Percentiles rank a stretch among this genome's conserved stretches.
Evolutionary conservation across 2,329 filamentous ascomycete species (phyloP).

Genomic region (Cytospora leucostoma): DNA sequence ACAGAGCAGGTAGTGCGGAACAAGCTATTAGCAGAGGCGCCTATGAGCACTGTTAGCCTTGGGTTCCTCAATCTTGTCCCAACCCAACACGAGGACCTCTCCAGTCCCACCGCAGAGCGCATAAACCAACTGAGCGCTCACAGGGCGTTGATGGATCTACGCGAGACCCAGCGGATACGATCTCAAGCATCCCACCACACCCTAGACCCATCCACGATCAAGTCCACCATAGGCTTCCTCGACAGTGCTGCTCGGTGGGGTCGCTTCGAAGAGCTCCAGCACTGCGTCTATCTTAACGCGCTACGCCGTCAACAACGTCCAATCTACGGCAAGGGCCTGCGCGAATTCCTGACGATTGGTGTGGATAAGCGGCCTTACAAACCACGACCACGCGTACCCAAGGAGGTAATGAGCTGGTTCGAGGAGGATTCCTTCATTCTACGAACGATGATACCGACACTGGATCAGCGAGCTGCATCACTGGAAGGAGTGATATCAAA

Average conservation of each 20-base stretch:
- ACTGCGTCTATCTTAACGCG: constrained; percentile 78
- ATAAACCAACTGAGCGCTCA: constrained; percentile 71
- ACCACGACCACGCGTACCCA: constrained; percentile 61
- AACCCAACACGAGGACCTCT: constrained; percentile 67
- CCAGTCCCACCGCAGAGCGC: constrained; percentile 53
- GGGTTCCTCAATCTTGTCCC: constrained; percentile 80
- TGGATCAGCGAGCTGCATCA: constrained; percentile 70
- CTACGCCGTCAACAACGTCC: constrained; percentile 78
- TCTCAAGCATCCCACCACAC: constrained; percentile 56
- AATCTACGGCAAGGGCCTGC: constrained; percentile 77
- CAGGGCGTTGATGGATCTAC: constrained; percentile 66
- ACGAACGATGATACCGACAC: constrained; percentile 68
- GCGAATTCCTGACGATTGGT: constrained; percentile 71
- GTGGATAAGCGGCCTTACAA: constrained; percentile 60
- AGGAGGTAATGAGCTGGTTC: constrained; percentile 72
- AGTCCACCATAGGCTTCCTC: constrained; percentile 70
- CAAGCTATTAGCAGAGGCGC: constrained; percentile 61
- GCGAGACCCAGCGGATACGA: constrained; percentile 67
- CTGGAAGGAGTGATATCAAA: constrained; percentile 78
- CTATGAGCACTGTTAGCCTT: constrained; percentile 67
- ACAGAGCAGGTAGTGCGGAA: constrained; percentile 71
- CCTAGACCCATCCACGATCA: constrained; percentile 67
- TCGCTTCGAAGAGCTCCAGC: constrained; percentile 76
- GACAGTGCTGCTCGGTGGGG: constrained; percentile 70
- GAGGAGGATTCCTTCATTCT: constrained; percentile 67